Percentiles rank a stretch among this genome's conserved stretches.
Conservation (phyloP, 2,329 filamentous ascomycete species). For the Myotisia sp. region DNA sequence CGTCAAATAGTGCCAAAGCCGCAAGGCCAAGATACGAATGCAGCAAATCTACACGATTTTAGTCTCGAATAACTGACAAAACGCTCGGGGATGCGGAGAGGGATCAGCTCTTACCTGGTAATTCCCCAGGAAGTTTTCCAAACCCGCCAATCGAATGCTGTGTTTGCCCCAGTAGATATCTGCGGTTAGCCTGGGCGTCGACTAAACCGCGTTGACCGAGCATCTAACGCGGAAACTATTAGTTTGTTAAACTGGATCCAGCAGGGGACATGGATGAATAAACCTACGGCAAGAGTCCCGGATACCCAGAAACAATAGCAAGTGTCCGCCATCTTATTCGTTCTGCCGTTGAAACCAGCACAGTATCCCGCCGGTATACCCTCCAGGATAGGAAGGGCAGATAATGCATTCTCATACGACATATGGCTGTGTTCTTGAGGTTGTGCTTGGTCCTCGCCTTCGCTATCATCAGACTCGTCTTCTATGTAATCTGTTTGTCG, state of each 20-base stretch:
- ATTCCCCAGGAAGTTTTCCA: constrained; percentile 53
- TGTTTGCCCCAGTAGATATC: constrained; percentile 70
- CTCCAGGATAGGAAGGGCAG: constrained; percentile 17
- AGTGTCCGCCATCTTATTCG: constrained; percentile 84
- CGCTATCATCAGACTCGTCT: constrained; percentile 33
- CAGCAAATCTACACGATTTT: constrained; percentile 48
- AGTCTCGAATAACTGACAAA: constrained; percentile 14
- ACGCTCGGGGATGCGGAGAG: constrained; percentile 33
- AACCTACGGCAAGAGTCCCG: constrained; percentile 42
- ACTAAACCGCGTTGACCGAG: constrained; percentile 46
- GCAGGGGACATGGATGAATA: not conserved
- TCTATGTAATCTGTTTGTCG: constrained; percentile 49
- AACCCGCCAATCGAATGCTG: constrained; percentile 78
- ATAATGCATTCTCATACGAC: constrained; percentile 16
- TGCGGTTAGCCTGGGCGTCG: constrained; percentile 46
- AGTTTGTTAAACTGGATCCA: constrained; percentile 8
- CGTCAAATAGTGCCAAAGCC: constrained; percentile 58
- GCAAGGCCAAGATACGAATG: constrained; percentile 82
- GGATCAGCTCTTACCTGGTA: constrained; percentile 41
- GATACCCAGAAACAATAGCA: constrained; percentile 92
- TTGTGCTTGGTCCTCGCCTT: constrained; percentile 18
- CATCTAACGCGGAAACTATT: constrained; percentile 32
- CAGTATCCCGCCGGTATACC: not conserved
- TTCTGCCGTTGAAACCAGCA: constrained; percentile 76
- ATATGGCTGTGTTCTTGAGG: not conserved